Percentiles rank a stretch among this genome's conserved stretches.
phyloP scores from a whole-genome alignment of 345 rosid genomes.

The Ceriops tagal region DNA sequence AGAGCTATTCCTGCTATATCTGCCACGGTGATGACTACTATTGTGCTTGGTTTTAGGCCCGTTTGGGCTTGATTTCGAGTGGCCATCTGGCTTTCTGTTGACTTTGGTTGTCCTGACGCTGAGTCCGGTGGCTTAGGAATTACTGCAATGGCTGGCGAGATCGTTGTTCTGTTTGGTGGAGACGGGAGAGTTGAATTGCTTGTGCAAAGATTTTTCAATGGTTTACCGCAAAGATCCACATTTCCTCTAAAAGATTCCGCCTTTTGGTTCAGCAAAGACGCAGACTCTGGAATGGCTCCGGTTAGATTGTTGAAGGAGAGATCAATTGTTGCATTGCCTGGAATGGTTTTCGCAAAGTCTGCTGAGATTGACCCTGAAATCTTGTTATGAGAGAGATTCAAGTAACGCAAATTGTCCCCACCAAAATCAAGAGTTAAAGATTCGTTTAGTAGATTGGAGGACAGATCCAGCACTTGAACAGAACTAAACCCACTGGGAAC shows the following conservation, averaged over 20 bases:
- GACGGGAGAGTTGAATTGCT: slow-evolving; percentile 71
- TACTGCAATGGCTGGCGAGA: slow-evolving; percentile 87
- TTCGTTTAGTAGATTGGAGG: slow-evolving; percentile 72
- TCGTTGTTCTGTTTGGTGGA: slow-evolving; percentile 60
- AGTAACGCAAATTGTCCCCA: slow-evolving; percentile 49
- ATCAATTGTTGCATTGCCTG: slow-evolving; percentile 57
- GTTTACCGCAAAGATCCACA: slow-evolving; percentile 71
- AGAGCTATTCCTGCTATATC: slow-evolving; percentile 61
- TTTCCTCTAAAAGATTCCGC: slow-evolving; percentile 56
- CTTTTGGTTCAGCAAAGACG: slow-evolving; percentile 56
- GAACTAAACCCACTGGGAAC: slow-evolving; percentile 55
- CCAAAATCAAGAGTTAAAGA: slow-evolving; percentile 59
- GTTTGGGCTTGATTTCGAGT: slow-evolving; percentile 26
- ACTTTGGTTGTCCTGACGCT: slow-evolving; percentile 25
- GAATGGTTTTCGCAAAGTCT: slow-evolving; percentile 50
- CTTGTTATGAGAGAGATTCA: slow-evolving; percentile 74
- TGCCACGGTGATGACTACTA: slow-evolving; percentile 59
- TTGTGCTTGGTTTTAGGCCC: slow-evolving; percentile 64
- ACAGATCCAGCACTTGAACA: slow-evolving; percentile 60
- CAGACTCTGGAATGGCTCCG: slow-evolving; percentile 66
- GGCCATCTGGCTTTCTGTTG: slow-evolving; percentile 11
- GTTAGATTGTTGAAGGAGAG: slow-evolving; percentile 82
- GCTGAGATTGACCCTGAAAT: slow-evolving; percentile 57
- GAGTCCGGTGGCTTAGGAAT: slow-evolving; percentile 56
- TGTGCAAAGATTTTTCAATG: slow-evolving; percentile 66